Evolutionary conservation across 345 rosid genomes (phyloP), one percentile per base, ranked within the genome.

Genomic region (Euclidium syriacum): DNA sequence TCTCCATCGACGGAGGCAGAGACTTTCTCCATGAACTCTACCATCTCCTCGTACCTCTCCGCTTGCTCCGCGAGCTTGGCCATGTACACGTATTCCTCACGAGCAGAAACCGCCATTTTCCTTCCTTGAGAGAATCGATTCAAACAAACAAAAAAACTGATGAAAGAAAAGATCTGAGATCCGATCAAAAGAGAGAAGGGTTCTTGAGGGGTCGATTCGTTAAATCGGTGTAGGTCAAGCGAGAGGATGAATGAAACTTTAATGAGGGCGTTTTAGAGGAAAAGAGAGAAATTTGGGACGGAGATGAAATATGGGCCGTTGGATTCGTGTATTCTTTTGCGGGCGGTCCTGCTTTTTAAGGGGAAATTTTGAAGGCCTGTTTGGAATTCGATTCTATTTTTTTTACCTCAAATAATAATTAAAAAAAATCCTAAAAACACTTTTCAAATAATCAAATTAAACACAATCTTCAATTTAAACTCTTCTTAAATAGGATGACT

Each of bases 11-110:
- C 80, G 47, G 88, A 33, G 64, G 87, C 77, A 26, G 95, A 78
- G 42, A 91, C 95, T 49, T 86, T 88, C 71, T 91, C 95, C 96
- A 88, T 91, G 77, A 79, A 91, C 78, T 88, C 95, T 2, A 91
- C 98, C 98, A 91, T 91, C 66, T 91, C 98, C 77, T 91, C 95
- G 74, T 91, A 88, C 18, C 96, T 85, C 80, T 92, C 96, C n/a
- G 96, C 98, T 69, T 89, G 96, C 81, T 92, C 95, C 9, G 98
- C 95, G 14, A 92, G 95, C 79, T 92, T 92, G 4, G 96, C 94
- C 98, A 92, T 85, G 91, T 89, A 92, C 5, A 92, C 95, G 65
- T 62, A 67, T 64, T 92, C 95, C 50, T 92, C 96, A 52, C 95
- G 95, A 3, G 91, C 67, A 4, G 91, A 74, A 10, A 75, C 55